Base-by-base conservation (phyloP, 495 filamentous ascomycete genomes). In the Hypoxylon cercidicola region DNA sequence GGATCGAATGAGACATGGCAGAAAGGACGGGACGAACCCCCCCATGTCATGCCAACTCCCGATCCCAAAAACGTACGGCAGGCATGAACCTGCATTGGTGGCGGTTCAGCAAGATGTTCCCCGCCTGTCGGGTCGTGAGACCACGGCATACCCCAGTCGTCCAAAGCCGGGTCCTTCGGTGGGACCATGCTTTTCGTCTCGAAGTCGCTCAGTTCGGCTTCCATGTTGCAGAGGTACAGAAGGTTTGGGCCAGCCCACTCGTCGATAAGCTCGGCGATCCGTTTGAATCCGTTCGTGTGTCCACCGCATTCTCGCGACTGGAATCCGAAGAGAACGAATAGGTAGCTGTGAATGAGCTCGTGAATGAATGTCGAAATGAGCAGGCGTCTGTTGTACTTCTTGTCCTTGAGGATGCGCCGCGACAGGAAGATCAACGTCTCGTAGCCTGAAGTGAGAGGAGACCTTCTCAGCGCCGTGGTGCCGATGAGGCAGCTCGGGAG, bases 301-400 rank as follows among this genome's bases (percentile, higher is more conserved):
- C 84, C 83, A 25, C 82, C 83, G 28, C 79, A 73, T 18, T 74
- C 62, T 16, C 75, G 63, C 0, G 83, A 82, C 4, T 73, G 62
- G 52, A 85, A 84, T 25, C 84, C 84, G 62, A 80, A 82, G 54
- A 70, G 73, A 44, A 87, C 80, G 58, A 87, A 86, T 34, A 87
- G 69, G 60, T 84, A 87, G 65, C 81, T 80, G 66, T 87, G 84
- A 39, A 86, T 79, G 19, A 85, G 74, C 70, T 87, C 84, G 66
- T 87, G 84, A 52, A 87, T 67, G 54, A 87, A 85, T 2, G 84
- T 81, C 16, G 79, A 81, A 53, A 87, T 84, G 25, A 87, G 76
- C 28, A 87, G 75, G 35, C 79, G 74, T 12, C 82, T 69, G 62
- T 81, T 82, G 69, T 81, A 86, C 35, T 71, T 73, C 30, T 64